Evolutionary conservation across 1,284 basidiomycete species (phyloP), one percentile per base, ranked within the genome.

Genomic region (Marasmius sp.): DNA sequence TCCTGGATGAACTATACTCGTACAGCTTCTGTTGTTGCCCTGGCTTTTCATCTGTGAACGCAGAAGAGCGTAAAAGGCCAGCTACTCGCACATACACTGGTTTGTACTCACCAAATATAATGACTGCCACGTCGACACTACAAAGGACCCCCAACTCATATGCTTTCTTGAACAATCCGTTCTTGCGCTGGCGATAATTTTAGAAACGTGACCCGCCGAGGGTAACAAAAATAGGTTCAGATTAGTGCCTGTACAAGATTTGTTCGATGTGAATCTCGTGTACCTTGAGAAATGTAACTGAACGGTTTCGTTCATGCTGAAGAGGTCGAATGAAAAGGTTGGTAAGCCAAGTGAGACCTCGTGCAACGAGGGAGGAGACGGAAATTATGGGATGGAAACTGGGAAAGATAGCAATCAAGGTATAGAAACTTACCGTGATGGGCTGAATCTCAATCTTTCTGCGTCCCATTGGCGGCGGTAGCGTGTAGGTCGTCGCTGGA

Each of bases 121-220:
- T 86, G 65, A 90, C 85, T 6, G 86, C 87, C 47, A 90, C 83
- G 65, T 89, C 86, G 61, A 88, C 87, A 34, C 83, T 85, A 69
- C 87, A 89, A 58, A 90, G 76, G 3, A 89, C 86, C 33, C 87
- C 87, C 49, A 89, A 82, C 73, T 89, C 87, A 73, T 88, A 87
- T 2, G 87, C 87, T 71, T 89, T 89, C 71, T 89, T 89, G 81
- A 90, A 88, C 45, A 90, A 78, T 8, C 87, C 88, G 61, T 86
- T 85, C 77, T 88, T 89, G 68, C 87, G 77, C 84, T 85, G 70
- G 37, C 66, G 57, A 68, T 64, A 65, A 66, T 60, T 64, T 65
- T 58, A 65, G 43, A 49, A 49, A 67, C 68, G 70, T 47, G 43
- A 16, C 22, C 51, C 22, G 22, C n/a, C 12, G 48, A 18, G 41